Evolutionary conservation across 108 stramenopile genomes (phyloP).

Genomic region (Stephanodiscus minutulus): DNA sequence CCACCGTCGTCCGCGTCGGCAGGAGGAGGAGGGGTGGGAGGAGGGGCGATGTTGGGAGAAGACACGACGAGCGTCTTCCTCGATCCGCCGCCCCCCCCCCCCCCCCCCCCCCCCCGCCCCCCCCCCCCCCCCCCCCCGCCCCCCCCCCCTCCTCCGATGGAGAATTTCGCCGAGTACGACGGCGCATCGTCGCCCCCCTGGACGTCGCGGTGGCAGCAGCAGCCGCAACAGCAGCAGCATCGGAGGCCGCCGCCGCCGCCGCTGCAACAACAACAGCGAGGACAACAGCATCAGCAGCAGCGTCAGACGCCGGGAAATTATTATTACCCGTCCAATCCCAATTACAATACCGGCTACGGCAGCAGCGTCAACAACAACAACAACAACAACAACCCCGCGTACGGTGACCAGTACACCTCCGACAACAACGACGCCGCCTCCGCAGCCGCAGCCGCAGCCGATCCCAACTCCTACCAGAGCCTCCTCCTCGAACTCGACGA

Average conservation of each 20-base stretch:
- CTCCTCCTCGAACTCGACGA: conserved; percentile 45
- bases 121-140: neutral
- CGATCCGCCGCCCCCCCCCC: neutral
- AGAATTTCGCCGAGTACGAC: conserved; percentile 6
- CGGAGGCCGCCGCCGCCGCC: neutral
- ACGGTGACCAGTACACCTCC: conserved; percentile 1
- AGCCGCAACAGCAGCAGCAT: neutral
- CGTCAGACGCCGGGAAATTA: neutral
- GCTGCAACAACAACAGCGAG: conserved; percentile 16
- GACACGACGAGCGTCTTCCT: neutral
- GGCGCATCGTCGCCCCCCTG: neutral
- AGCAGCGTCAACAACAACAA: conserved; percentile 17
- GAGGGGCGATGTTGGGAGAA: too few relatives aligned
- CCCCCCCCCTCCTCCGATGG: neutral
- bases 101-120: neutral
- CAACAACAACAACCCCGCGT: conserved; percentile 3
- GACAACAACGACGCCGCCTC: conserved; percentile 22
- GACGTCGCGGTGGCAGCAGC: neutral
- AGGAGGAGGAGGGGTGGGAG: too few relatives aligned
- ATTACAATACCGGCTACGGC: conserved; percentile 5
- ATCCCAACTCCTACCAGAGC: conserved; percentile 31
- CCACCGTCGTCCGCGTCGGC: too few relatives aligned
- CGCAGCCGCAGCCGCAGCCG: too few relatives aligned
- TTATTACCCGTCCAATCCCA: neutral
- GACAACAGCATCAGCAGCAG: conserved; percentile 3